Percentiles rank a stretch among this genome's conserved stretches.
These are phyloP conservation scores for Penicillium samsonianum DNA, from an alignment of 495 filamentous ascomycete genomes.

Conservation along the genomic window DNA sequence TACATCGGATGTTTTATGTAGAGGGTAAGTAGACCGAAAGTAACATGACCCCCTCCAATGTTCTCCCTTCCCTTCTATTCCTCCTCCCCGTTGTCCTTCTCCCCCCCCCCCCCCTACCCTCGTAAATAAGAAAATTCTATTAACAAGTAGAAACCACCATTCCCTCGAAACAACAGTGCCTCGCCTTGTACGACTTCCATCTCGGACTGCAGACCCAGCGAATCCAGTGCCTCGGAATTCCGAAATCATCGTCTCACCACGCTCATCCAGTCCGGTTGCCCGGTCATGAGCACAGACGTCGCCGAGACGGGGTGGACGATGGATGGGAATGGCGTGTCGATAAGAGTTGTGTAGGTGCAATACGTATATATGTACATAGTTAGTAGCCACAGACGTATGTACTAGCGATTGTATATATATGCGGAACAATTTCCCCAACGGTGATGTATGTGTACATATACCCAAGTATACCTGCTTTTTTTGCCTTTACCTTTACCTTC, in stretches of 20 bases:
- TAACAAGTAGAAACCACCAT: not conserved
- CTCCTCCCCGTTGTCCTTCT: not conserved
- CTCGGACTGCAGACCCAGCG: conserved; percentile 15
- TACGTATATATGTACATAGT: not conserved
- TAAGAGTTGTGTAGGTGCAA: not conserved
- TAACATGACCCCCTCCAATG: not conserved
- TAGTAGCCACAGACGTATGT: not conserved
- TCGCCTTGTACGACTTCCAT: conserved; percentile 13
- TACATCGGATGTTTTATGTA: not conserved
- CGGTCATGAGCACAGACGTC: conserved; percentile 9
- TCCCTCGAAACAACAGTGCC: conserved; percentile 2
- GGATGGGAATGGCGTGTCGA: not conserved
- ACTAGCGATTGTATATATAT: not conserved
- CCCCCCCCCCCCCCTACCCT: not conserved
- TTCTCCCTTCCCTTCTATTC: not conserved
- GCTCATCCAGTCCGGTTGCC: conserved; percentile 9
- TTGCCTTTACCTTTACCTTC: not conserved
- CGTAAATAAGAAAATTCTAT: not conserved
- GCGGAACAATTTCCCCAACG: too few species aligned
- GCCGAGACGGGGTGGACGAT: not conserved
- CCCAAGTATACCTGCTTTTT: not conserved
- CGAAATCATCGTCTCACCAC: conserved; percentile 16
- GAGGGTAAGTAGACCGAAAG: not conserved
- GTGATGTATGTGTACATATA: not conserved
- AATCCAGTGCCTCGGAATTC: conserved; percentile 23